phyloP scores from a whole-genome alignment of 2,329 filamentous ascomycete genomes.

The Fusarium concolor region DNA sequence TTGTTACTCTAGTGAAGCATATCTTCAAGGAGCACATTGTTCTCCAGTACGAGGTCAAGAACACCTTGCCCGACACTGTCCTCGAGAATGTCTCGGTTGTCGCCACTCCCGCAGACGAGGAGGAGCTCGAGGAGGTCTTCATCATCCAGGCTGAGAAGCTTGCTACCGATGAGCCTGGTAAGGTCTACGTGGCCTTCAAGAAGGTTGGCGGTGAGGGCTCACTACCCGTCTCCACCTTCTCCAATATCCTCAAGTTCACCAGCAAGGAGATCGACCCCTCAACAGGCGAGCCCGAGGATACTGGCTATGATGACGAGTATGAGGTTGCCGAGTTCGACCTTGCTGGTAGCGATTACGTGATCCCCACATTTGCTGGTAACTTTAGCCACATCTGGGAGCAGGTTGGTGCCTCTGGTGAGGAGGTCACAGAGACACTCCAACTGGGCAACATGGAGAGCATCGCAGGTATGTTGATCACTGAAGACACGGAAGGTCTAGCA shows the following conservation, averaged over 20 bases:
- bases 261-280: slow-evolving; percentile 98
- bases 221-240: slow-evolving; percentile 85
- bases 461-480: slow-evolving; percentile 71
- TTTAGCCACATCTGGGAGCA: slow-evolving; percentile 98
- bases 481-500: neutral
- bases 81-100: slow-evolving; percentile 90
- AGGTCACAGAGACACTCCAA: slow-evolving; percentile 91
- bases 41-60: slow-evolving; percentile 96
- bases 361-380: slow-evolving; percentile 92
- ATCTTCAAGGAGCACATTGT: slow-evolving; percentile 98
- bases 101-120: slow-evolving; percentile 82
- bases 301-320: slow-evolving; percentile 97
- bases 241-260: slow-evolving; percentile 95
- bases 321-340: slow-evolving; percentile 95
- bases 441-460: slow-evolving; percentile 91
- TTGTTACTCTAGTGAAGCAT: slow-evolving; percentile 93
- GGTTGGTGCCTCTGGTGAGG: slow-evolving; percentile 86
- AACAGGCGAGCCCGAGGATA: slow-evolving; percentile 91
- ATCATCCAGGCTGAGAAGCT: slow-evolving; percentile 90
- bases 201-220: slow-evolving; percentile 79
- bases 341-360: slow-evolving; percentile 90
- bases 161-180: slow-evolving; percentile 85
- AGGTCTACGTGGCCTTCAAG: slow-evolving; percentile 95
- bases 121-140: slow-evolving; percentile 89
- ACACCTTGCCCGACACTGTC: slow-evolving; percentile 91